Conservation (phyloP, 2,329 filamentous ascomycete genomes). For the Cytospora paraplurivora region DNA sequence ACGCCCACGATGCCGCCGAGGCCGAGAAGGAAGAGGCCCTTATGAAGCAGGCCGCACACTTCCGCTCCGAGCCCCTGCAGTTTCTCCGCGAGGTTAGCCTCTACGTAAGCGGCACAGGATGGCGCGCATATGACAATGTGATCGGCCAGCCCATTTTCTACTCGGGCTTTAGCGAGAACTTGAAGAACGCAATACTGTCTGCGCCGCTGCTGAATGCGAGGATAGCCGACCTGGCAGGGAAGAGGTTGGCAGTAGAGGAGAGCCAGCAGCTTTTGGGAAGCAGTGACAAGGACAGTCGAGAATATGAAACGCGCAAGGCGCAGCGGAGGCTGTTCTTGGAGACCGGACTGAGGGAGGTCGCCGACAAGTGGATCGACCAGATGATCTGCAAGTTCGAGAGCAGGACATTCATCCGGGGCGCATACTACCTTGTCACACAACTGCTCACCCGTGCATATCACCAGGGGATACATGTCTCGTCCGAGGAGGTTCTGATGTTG, state of each 20-base stretch:
- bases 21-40: constrained; percentile 66
- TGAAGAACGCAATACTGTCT: constrained; percentile 76
- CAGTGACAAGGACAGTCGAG: constrained; percentile 46
- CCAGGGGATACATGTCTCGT: constrained; percentile 94
- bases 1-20: constrained; percentile 1
- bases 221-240: constrained; percentile 75
- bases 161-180: constrained; percentile 84
- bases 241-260: constrained; percentile 74
- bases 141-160: constrained; percentile 95
- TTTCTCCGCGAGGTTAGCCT: constrained; percentile 93
- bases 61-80: constrained; percentile 70
- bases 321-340: constrained; percentile 67
- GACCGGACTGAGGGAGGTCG: constrained; percentile 73
- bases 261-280: constrained; percentile 66
- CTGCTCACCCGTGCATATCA: constrained; percentile 91
- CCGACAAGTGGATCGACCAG: constrained; percentile 82
- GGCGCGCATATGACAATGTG: constrained; percentile 89
- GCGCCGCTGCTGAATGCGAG: constrained; percentile 74
- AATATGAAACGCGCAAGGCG: constrained; percentile 54
- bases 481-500: constrained; percentile 85
- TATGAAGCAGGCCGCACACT: constrained; percentile 83
- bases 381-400: constrained; percentile 99
- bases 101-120: constrained; percentile 90
- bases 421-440: constrained; percentile 88
- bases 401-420: constrained; percentile 85